Evolutionary conservation across 108 stramenopile species (phyloP), one percentile per base, ranked within the genome.

Genomic region (Fistulifera solaris): DNA sequence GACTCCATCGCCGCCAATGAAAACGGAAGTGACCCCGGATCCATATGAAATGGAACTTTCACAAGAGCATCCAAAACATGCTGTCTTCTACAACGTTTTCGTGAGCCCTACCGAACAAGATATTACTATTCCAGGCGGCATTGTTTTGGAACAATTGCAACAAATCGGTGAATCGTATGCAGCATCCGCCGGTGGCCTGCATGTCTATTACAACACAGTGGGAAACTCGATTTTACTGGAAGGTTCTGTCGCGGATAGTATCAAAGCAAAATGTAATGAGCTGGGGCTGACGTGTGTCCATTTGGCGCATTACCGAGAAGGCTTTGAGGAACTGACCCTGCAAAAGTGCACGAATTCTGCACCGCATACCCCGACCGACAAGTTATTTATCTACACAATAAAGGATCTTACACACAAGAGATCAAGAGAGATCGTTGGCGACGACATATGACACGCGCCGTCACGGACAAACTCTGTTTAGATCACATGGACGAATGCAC

Each of bases 401-500:
- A 45, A 11, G 44, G 44, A 3, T 45, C 44, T 4, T 45, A 19
- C 11, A 17, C 16, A 19, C 19, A 17, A 17, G 21, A 45, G 19
- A 21, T 19, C 21, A 45, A 45, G 44, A 45, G 21, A 17, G 44
- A 45, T 17, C 21, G 16, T 45, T 45, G 44, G 44, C 16, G 44
- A 45, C 4, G 21, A 17, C 16, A 17, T 11, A 45, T 45, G 44
- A 45, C 44, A 11, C 16, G 19, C 3, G 44, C 44, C 44, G 44
- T 45, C 44, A 21, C 21, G 4, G 21, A 21, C 21, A 17, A 45
- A 19, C 21, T 45, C 19, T 45, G 44, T 11, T 11, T 45, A 5
- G 19, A 45, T 19, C 44, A 45, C 44, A 19, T 45, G 44, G 19
- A 45, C 19, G 19, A 46, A 52, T 76, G 75, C 55, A 62, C 71